phyloP scores from a whole-genome alignment of 345 rosid genomes.

The Laguncularia racemosa region DNA sequence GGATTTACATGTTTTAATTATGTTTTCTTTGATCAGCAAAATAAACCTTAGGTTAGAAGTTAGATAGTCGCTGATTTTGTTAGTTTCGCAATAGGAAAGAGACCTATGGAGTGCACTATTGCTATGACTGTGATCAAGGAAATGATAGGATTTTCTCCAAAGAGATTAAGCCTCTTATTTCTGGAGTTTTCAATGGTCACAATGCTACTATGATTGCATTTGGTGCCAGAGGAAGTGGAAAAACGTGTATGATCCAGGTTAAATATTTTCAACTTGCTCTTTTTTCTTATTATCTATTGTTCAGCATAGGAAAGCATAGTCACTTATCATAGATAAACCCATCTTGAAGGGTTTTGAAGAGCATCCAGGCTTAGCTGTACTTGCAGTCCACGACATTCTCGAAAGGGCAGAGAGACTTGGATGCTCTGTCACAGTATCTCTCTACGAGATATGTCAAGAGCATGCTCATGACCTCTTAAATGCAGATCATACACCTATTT shows the following conservation, averaged over 20 bases:
- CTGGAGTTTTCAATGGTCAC: constrained; percentile 44
- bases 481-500: constrained; percentile 34
- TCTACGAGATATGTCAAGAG: constrained; percentile 49
- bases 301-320: neutral
- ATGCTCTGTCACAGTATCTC: constrained; percentile 27
- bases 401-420: constrained; percentile 30
- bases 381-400: constrained; percentile 41
- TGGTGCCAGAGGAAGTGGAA: constrained; percentile 71
- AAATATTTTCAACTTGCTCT: neutral
- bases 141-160: constrained; percentile 26
- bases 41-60: neutral
- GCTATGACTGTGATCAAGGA: constrained; percentile 39
- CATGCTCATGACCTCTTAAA: constrained; percentile 42
- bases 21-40: neutral
- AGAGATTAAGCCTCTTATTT: constrained; percentile 50
- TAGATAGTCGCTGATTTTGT: neutral
- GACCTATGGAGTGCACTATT: constrained; percentile 39
- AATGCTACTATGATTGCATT: constrained; percentile 52
- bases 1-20: neutral
- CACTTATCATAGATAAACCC: neutral
- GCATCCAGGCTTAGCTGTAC: constrained; percentile 38
- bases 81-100: constrained; percentile 43
- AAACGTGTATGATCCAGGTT: constrained; percentile 56
- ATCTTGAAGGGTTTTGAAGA: constrained; percentile 45
- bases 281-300: neutral